Conservation (phyloP, 169 alveolate genomes). For the Cryptosporidium xiaoi region DNA sequence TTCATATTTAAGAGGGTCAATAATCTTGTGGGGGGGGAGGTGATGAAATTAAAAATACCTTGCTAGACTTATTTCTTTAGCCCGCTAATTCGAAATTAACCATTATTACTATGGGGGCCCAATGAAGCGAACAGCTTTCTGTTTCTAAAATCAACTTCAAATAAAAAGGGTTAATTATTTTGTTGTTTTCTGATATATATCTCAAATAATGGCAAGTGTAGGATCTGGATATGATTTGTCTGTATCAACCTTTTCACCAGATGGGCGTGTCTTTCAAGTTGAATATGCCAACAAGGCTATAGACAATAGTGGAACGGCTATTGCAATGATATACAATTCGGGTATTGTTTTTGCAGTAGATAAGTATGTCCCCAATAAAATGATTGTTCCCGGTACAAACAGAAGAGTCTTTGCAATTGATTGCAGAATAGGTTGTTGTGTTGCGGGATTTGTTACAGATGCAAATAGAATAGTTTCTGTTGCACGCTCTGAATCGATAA, state of each 20-base stretch:
- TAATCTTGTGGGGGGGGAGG: no score
- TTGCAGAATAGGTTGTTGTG: constrained; percentile 84
- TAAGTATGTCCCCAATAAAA: constrained; percentile 83
- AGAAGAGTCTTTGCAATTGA: constrained; percentile 89
- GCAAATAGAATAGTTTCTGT: constrained; percentile 90
- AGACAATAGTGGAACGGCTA: constrained; percentile 90
- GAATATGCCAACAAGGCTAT: constrained; percentile 95
- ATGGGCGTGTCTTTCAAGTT: constrained; percentile 95
- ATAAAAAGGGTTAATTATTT: not conserved
- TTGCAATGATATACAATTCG: constrained; percentile 90
- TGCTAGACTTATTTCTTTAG: no score
- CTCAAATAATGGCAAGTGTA: constrained; percentile 85
- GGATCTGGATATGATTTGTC: constrained; percentile 93
- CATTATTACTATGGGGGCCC: not conserved
- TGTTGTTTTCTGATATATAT: not conserved
- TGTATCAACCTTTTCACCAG: constrained; percentile 96
- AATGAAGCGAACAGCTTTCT: not conserved
- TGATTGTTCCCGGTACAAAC: constrained; percentile 87
- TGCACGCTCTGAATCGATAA: constrained; percentile 90
- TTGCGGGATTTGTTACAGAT: constrained; percentile 94
- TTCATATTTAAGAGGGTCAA: no score
- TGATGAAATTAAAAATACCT: no score
- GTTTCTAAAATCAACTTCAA: not conserved
- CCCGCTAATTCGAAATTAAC: not conserved
- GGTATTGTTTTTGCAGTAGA: constrained; percentile 92